Conservation (phyloP, 345 rosid species). For the Firmiana major region DNA sequence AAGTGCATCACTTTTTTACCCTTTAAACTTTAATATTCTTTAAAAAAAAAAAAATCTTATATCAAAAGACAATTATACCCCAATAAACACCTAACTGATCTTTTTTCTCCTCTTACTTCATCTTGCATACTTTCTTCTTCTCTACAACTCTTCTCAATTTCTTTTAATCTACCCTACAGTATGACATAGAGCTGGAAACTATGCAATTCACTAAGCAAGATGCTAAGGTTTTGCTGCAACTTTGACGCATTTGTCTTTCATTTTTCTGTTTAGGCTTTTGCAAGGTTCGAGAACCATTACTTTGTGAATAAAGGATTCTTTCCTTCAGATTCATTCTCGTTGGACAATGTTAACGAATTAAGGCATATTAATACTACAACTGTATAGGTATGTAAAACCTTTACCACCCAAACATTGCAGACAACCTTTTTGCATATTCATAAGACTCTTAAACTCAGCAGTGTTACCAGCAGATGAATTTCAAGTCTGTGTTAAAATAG, state of each 20-base stretch:
- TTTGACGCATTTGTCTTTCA: background rate
- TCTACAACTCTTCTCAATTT: no score
- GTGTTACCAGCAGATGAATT: background rate
- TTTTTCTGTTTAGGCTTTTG: slow-evolving; percentile 70
- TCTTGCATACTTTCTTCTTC: no score
- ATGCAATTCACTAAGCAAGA: background rate
- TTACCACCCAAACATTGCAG: background rate
- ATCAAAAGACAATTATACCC: no score
- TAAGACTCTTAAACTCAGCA: background rate
- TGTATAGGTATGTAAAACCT: slow-evolving; percentile 58
- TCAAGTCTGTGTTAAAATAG: background rate
- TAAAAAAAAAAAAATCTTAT: no score
- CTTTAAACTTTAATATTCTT: no score
- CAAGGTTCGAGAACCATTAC: slow-evolving; percentile 95
- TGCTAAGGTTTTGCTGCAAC: background rate
- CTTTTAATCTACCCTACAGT: no score
- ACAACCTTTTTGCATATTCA: background rate
- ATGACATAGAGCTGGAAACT: background rate
- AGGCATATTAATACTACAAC: slow-evolving; percentile 76
- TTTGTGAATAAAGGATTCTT: slow-evolving; percentile 85
- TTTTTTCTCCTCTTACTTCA: no score
- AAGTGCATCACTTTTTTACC: no score
- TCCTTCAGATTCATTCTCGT: slow-evolving; percentile 65
- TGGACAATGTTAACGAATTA: slow-evolving; percentile 82
- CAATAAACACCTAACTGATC: no score